phyloP scores from a whole-genome alignment of 768 basidiomycete genomes.

The Podaxis rugospora region DNA sequence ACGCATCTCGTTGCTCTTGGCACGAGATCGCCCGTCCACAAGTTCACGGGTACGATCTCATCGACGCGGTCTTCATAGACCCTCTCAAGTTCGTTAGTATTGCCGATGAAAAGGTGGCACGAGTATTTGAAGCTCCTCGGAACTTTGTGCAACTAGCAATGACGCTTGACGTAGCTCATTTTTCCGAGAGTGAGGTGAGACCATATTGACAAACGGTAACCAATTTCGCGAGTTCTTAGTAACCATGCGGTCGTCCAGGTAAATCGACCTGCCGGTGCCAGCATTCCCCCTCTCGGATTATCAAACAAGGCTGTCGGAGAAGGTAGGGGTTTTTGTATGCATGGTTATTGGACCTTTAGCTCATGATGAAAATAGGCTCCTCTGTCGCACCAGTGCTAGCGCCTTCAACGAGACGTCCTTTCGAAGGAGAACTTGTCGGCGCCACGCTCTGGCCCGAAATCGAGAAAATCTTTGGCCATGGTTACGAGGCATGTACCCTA shows the following conservation, averaged over 20 bases:
- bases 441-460: slow-evolving; percentile 94
- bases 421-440: slow-evolving; percentile 86
- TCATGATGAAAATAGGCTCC: slow-evolving; percentile 5
- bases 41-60: slow-evolving; percentile 93
- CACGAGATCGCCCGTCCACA: slow-evolving; percentile 91
- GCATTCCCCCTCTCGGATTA: slow-evolving; percentile 88
- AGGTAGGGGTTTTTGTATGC: slow-evolving; percentile 35
- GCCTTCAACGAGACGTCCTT: slow-evolving; percentile 47
- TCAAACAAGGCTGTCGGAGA: slow-evolving; percentile 90
- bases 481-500: slow-evolving; percentile 73
- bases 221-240: neutral
- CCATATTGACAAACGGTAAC: neutral
- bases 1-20: slow-evolving; percentile 38
- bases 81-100: slow-evolving; percentile 81
- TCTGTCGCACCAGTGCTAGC: slow-evolving; percentile 21
- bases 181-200: slow-evolving; percentile 49
- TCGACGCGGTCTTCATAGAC: slow-evolving; percentile 73
- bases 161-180: slow-evolving; percentile 40
- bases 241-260: slow-evolving; percentile 31
- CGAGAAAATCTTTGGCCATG: slow-evolving; percentile 97
- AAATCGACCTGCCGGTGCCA: slow-evolving; percentile 70
- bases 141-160: slow-evolving; percentile 69
- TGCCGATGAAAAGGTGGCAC: slow-evolving; percentile 93
- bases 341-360: neutral
- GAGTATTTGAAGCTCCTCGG: slow-evolving; percentile 89